Percentiles rank a stretch among this genome's conserved stretches.
These are phyloP conservation scores for Biscutella laevigata DNA, from an alignment of 441 rosid genomes.

Conservation along the genomic window DNA sequence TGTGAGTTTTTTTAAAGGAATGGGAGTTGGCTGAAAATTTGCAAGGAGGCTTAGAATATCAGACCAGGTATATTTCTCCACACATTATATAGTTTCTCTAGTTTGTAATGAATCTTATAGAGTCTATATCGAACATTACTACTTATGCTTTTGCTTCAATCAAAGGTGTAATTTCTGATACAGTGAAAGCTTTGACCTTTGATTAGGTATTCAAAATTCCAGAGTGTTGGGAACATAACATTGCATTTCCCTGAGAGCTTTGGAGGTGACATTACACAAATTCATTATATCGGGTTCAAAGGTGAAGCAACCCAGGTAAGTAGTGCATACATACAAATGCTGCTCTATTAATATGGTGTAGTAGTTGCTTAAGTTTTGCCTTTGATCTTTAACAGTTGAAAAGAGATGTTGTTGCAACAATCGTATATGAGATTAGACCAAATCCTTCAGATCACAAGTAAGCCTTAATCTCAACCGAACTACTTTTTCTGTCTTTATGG, in stretches of 20 bases:
- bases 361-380: not conserved
- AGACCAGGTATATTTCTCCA: constrained; percentile 59
- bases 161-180: constrained; percentile 1
- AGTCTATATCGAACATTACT: not conserved
- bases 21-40: constrained; percentile 87
- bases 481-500: not conserved
- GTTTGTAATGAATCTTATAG: not conserved
- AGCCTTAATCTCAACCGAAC: constrained; percentile 24
- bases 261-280: constrained; percentile 69
- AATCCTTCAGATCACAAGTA: constrained; percentile 99
- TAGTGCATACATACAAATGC: constrained; percentile 1
- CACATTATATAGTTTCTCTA: not conserved
- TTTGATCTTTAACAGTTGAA: constrained; percentile 48
- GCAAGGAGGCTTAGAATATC: constrained; percentile 78
- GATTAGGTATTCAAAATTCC: constrained; percentile 75
- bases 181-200: not conserved
- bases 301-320: constrained; percentile 94
- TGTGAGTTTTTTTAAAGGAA: constrained; percentile 38
- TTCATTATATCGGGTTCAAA: constrained; percentile 79
- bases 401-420: constrained; percentile 85
- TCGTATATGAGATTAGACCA: constrained; percentile 82
- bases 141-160: not conserved
- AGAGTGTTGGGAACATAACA: constrained; percentile 72
- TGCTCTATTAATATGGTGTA: not conserved
- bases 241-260: constrained; percentile 80